These are phyloP conservation scores for Starmerella apis DNA, from an alignment of 805 yeast genomes.

Conservation along the genomic window DNA sequence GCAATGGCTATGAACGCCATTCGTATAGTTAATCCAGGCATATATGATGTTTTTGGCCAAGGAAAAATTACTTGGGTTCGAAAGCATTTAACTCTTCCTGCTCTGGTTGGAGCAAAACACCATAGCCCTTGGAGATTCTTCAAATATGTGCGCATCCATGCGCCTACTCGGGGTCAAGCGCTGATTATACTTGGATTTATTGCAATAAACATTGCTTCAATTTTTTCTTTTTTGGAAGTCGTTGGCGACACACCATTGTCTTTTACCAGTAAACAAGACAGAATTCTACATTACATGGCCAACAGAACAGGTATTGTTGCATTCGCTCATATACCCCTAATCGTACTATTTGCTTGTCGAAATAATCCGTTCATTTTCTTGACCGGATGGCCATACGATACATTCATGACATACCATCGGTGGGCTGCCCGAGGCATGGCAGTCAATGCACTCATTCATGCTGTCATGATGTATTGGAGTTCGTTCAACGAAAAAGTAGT, in stretches of 20 bases:
- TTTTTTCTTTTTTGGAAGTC: conserved; percentile 23
- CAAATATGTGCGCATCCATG: conserved; percentile 16
- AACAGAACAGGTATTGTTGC: conserved; percentile 43
- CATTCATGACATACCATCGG: conserved; percentile 51
- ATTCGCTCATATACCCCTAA: conserved; percentile 40
- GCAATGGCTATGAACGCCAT: conserved; percentile 24
- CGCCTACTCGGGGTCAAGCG: conserved; percentile 39
- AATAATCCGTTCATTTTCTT: conserved; percentile 55
- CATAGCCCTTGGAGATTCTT: conserved; percentile 25
- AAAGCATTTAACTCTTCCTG: conserved; percentile 30
- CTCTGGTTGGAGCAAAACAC: conserved; percentile 28
- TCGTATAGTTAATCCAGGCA: conserved; percentile 22
- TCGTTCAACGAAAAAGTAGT: conserved; percentile 24
- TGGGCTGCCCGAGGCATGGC: conserved; percentile 44
- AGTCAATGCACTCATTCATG: conserved; percentile 40
- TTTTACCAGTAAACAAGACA: conserved; percentile 34
- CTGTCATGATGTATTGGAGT: conserved; percentile 28
- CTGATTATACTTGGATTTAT: conserved; percentile 32
- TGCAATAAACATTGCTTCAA: conserved; percentile 28
- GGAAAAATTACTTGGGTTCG: conserved; percentile 23
- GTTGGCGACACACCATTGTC: conserved; percentile 22
- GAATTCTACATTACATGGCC: conserved; percentile 31
- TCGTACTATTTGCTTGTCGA: conserved; percentile 53
- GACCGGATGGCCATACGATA: conserved; percentile 53
- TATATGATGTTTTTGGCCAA: conserved; percentile 30